These are phyloP conservation scores for Alternaria arborescens DNA, from an alignment of 2,329 filamentous ascomycete genomes.

Conservation along the genomic window DNA sequence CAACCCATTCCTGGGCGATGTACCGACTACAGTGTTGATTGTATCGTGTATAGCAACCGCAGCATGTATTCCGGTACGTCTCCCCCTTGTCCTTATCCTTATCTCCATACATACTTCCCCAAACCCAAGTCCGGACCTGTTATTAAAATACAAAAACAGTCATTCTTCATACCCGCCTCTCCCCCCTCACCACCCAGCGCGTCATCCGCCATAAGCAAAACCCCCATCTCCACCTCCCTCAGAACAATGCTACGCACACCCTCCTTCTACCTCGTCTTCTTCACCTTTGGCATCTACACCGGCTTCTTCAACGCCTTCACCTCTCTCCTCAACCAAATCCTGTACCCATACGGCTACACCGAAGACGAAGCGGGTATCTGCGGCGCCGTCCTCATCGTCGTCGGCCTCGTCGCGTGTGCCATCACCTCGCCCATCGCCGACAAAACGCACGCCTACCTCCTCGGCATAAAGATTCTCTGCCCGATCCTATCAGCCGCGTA, in stretches of 20 bases:
- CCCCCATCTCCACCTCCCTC: conserved; percentile 65
- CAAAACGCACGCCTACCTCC: conserved; percentile 79
- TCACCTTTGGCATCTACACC: conserved; percentile 86
- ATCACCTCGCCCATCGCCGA: conserved; percentile 84
- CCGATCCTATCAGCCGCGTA: conserved; percentile 78
- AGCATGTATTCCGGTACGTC: conserved; percentile 66
- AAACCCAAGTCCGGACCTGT: no score
- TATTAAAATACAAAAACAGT: conserved; percentile 33
- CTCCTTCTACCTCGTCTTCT: conserved; percentile 80
- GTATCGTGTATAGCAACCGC: conserved; percentile 81
- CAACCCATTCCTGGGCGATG: conserved; percentile 76
- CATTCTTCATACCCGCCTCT: conserved; percentile 78
- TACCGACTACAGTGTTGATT: conserved; percentile 86
- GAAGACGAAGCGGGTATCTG: conserved; percentile 89
- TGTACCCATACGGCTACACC: conserved; percentile 83
- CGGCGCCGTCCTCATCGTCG: conserved; percentile 87
- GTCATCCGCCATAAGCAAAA: conserved; percentile 65
- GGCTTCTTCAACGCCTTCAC: conserved; percentile 94
- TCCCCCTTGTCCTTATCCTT: background rate
- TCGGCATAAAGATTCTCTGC: conserved; percentile 75
- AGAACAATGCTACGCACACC: conserved; percentile 59
- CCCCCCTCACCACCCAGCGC: conserved; percentile 82
- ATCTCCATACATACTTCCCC: background rate
- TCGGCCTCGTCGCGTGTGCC: conserved; percentile 81
- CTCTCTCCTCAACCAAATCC: conserved; percentile 87